Base-by-base conservation (phyloP, 2,329 filamentous ascomycete genomes). In the Stachybotrys chartarum region DNA sequence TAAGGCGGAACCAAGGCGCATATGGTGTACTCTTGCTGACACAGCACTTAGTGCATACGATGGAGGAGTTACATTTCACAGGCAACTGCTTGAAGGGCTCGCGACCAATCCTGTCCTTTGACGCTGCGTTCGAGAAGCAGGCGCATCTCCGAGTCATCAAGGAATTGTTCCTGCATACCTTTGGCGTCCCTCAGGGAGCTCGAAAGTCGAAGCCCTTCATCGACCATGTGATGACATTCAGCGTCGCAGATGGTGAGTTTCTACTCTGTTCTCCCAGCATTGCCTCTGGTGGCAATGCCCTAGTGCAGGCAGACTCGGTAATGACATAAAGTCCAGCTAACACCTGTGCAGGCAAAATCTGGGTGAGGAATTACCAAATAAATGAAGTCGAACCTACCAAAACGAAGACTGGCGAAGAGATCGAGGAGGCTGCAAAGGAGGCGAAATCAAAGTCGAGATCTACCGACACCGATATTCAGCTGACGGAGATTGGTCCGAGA, bases 11-110 rank as follows among this genome's bases (percentile, higher is more conserved):
- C 35, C 16, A 8, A 17, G 7, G 18, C 14, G 18, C 18, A 8
- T 12, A 16, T 30, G 24, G 31, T 10, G 39, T 18, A 14, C 42
- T 32, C 8, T 6, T 30, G 53, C 68, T 71, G 62, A 72, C 55
- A 47, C 14, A 6, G 17, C 30, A n/a, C 49, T 7, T 62, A 89
- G 81, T 97, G 67, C 92, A 97, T 75, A 97, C 93, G 10, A 96
- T 95, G 90, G 91, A 93, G 67, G 94, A 99, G 72, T 79, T 99
- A 42, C 90, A 96, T 68, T 97, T 99, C 71, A 92, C 91, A 16
- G 94, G 94, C 54, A 99, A 99, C 78, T 97, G 92, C 70, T 78
- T 97, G 58, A 97, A 96, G 75, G 94, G 94, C 57, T 94, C 90
- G 31, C 81, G 94, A 42, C 93, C 94, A 1, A 79, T 99, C 45